Evolutionary conservation across 768 basidiomycete genomes (phyloP), one percentile per base, ranked within the genome.

Genomic region (Termitomyces sp.): DNA sequence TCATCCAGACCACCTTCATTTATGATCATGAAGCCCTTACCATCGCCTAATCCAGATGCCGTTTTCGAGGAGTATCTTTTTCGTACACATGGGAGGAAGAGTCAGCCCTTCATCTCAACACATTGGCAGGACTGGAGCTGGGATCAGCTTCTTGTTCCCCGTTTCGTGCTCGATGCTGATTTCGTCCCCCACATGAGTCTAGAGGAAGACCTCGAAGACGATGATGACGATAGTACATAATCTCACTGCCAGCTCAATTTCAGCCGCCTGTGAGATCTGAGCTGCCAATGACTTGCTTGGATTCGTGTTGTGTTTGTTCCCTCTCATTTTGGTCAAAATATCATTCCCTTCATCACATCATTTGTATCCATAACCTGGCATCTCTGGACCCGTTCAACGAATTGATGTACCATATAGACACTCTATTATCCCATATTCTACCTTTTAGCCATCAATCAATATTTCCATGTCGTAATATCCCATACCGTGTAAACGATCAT

Each of bases 71-170:
- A 72, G 32, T 72, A 74, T 59, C 54, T 72, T 40, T 58, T 61
- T 37, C 72, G 69, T 58, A 67, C 66, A 17, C 68, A 72, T 57
- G 69, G 71, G 37, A 67, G 67, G 52, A 66, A 64, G 50, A 59
- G 46, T 42, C 57, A 49, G 41, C 51, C 40, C 45, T 45, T 56
- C 52, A 34, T 55, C 48, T 44, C 59, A 41, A 30, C 64, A 59
- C 60, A 66, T 54, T 76, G 77, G 73, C 66, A 70, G 34, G 64
- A 68, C 48, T 79, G 79, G 78, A 72, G 66, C 53, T 79, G 78
- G 78, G 70, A 74, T 42, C 75, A 73, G 43, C 67, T 78, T 32
- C 70, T 69, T 55, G 50, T 64, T 17, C 71, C 75, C 46, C 70
- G 63, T 28, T 76, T 74, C 55, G 54, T 46, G 11, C 28, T 52